Conservation (phyloP, 768 basidiomycete species). For the Grammothele lineata region DNA sequence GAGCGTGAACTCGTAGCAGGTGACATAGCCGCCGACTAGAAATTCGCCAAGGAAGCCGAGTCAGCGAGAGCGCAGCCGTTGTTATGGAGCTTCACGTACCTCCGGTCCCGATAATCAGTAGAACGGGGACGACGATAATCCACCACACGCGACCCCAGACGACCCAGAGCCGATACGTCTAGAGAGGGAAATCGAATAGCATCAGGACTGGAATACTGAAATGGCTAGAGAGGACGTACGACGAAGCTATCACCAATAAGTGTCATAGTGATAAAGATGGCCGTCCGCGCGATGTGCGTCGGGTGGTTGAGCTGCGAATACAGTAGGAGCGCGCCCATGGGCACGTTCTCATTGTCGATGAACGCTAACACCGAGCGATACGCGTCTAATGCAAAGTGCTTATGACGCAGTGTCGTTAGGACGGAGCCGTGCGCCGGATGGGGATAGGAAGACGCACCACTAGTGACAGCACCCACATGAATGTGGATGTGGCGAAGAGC, state of each 20-base stretch:
- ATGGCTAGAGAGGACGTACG: neutral
- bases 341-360: neutral
- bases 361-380: conserved; percentile 1
- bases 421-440: too few relatives aligned
- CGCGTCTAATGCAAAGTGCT: conserved; percentile 5
- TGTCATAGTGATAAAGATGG: conserved; percentile 7
- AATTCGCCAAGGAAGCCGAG: too few relatives aligned
- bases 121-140: conserved; percentile 2
- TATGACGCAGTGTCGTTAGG: too few relatives aligned
- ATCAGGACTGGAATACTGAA: neutral
- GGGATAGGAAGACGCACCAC: neutral
- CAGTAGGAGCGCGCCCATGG: neutral
- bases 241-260: conserved; percentile 6
- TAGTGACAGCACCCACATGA: neutral
- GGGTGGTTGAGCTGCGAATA: conserved; percentile 1
- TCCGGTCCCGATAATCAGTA: conserved; percentile 1
- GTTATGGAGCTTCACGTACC: conserved; percentile 1
- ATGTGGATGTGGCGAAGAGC: neutral
- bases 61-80: too few relatives aligned
- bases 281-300: neutral
- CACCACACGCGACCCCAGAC: conserved; percentile 2
- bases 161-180: conserved; percentile 9
- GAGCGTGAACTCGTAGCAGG: neutral
- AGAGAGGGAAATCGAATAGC: too few relatives aligned
- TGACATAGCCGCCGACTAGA: conserved; percentile 4